Evolutionary conservation across 2,329 filamentous ascomycete genomes (phyloP), one percentile per base, ranked within the genome.

Genomic region (Knufia fluminis): DNA sequence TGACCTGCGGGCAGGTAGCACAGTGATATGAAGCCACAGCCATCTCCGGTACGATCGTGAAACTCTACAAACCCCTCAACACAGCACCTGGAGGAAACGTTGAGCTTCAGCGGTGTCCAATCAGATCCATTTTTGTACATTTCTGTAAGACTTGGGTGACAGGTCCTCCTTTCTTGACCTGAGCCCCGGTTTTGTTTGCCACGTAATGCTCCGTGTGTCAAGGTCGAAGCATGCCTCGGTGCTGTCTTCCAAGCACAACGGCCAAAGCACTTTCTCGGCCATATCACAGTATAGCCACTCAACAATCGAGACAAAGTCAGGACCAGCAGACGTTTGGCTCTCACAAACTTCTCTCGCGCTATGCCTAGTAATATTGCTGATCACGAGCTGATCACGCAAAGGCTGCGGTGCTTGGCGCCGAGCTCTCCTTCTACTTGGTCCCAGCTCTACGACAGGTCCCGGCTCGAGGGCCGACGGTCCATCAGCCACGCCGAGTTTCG

Each of bases 221-320:
- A 31, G 28, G 28, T 31, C 28, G 14, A 31, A 31, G 14, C 28
- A 31, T 14, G 14, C 7, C 7, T 31, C 28, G 7, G 28, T 31
- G 14, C 7, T 31, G 7, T 31, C 28, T 14, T 14, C 7, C 7
- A 14, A 31, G 14, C 48, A 50, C n/a, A 50, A 19, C 17, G 40
- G 48, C 19, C 41, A 50, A 14, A 50, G 16, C n/a, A 22, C 33
- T n/a, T 39, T 50, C 22, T 43, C 42, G 22, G 20, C 32, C 48
- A 50, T 50, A 33, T 45, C 48, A 22, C 48, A 50, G 41, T 26
- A 50, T 16, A 50, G 16, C 1, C 20, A 28, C 35, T 50, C 48
- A 6, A 23, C 14, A 6, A 39, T 12, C 14, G 20, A 19, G 9
- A 39, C 41, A 45, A 50, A 50, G 22, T 36, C 32, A 6, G 48